phyloP scores from a whole-genome alignment of 345 rosid genomes.

The Salix arbutifolia region DNA sequence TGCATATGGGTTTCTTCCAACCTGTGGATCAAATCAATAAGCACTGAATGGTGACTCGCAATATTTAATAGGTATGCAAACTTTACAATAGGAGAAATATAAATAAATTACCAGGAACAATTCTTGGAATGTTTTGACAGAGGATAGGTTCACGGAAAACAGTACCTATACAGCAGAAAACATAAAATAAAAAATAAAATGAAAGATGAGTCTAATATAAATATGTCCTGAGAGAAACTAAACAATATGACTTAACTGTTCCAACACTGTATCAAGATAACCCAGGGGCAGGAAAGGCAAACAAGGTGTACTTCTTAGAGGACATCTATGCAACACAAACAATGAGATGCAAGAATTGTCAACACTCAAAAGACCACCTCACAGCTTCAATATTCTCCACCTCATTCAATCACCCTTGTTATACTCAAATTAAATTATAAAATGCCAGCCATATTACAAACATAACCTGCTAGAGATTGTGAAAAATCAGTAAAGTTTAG shows the following conservation, averaged over 20 bases:
- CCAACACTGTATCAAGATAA: neutral
- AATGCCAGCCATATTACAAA: neutral
- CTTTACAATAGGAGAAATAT: neutral
- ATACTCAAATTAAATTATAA: neutral
- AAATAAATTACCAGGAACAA: conserved; percentile 65
- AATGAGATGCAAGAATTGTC: neutral
- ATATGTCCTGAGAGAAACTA: neutral
- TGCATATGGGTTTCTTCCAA: conserved; percentile 94
- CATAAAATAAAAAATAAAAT: neutral
- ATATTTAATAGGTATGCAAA: neutral
- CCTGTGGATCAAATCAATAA: conserved; percentile 41
- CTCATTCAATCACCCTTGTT: neutral
- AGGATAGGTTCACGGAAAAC: conserved; percentile 97
- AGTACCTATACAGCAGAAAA: conserved; percentile 45
- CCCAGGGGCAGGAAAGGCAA: neutral
- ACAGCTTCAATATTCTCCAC: neutral
- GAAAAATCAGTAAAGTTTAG: neutral
- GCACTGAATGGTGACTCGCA: conserved; percentile 1
- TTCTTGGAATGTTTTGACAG: conserved; percentile 78
- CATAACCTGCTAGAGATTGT: neutral
- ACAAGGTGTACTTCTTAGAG: neutral
- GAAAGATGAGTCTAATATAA: too few species aligned
- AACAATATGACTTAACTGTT: conserved; percentile 1
- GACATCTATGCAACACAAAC: neutral
- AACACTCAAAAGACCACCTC: neutral